Percentiles rank a stretch among this genome's conserved stretches.
Conservation (phyloP, 2,329 filamentous ascomycete genomes). For the Tolypocladium nubicola region DNA sequence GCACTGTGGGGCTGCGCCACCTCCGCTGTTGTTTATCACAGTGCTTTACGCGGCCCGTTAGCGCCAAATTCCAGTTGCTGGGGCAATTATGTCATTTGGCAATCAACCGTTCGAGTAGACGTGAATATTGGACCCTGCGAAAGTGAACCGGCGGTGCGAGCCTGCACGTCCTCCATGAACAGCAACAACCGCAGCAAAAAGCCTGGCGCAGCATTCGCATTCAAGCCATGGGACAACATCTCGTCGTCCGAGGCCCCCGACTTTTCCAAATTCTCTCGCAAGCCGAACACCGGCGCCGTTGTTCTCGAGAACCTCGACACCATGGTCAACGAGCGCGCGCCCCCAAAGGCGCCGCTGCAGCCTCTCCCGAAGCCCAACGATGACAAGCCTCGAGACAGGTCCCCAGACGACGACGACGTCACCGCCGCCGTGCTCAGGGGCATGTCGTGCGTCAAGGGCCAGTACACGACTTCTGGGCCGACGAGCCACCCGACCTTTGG, state of each 20-base stretch:
- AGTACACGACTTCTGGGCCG: conserved; percentile 9
- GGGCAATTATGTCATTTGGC: conserved; percentile 17
- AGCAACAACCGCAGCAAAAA: conserved; percentile 9
- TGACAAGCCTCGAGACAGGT: conserved; percentile 14
- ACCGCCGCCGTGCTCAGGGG: conserved; percentile 21
- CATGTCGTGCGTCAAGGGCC: conserved; percentile 14
- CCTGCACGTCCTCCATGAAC: conserved; percentile 8
- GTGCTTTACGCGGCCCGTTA: not conserved
- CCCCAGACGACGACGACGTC: conserved; percentile 22
- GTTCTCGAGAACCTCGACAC: conserved; percentile 10
- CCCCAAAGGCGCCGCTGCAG: conserved; percentile 30
- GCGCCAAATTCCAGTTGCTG: conserved; percentile 11
- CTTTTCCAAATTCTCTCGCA: conserved; percentile 6
- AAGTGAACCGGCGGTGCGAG: conserved; percentile 4
- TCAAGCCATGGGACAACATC: conserved; percentile 20
- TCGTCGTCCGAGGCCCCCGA: conserved; percentile 11
- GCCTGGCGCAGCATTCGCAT: conserved; percentile 19
- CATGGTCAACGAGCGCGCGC: conserved; percentile 39
- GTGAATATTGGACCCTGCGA: conserved; percentile 7
- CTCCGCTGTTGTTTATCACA: not conserved
- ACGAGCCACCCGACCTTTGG: conserved; percentile 20
- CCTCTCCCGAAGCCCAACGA: conserved; percentile 23
- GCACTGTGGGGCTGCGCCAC: not conserved
- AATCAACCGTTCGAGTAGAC: conserved; percentile 1
- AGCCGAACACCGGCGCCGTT: not conserved